Percentiles rank a stretch among this genome's conserved stretches.
phyloP scores from a whole-genome alignment of 2,329 filamentous ascomycete genomes.

The Dendryphion nanum region DNA sequence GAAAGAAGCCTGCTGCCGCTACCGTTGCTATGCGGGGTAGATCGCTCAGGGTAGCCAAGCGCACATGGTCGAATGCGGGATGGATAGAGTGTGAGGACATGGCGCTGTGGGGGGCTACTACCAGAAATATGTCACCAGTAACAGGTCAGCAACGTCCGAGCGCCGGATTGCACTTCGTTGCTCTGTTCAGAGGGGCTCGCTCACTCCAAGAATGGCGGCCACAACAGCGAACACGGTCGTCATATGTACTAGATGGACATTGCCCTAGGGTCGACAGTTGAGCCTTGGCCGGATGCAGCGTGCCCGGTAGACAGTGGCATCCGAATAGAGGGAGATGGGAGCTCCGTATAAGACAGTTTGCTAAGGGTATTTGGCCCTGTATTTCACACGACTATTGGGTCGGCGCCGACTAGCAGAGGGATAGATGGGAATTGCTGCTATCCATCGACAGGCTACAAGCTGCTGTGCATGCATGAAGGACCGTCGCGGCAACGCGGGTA shows the following conservation, averaged over 20 bases:
- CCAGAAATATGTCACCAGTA: no score
- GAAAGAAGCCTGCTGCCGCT: conserved; percentile 28
- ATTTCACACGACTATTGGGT: neutral
- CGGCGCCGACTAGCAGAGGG: no score
- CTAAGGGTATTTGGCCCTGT: neutral
- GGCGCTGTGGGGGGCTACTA: no score
- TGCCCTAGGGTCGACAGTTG: neutral
- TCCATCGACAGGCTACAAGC: no score
- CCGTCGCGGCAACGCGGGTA: conserved; percentile 2
- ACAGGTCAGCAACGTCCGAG: no score
- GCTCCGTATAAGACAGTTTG: neutral
- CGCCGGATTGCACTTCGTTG: no score
- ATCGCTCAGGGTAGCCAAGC: conserved; percentile 20
- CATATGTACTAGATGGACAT: neutral
- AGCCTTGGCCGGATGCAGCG: conserved; percentile 1
- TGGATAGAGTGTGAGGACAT: no score
- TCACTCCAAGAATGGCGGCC: neutral
- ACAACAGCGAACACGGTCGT: neutral
- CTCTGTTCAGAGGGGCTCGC: no score
- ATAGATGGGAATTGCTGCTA: no score
- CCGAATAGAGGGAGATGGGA: conserved; percentile 2
- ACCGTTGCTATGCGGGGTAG: conserved; percentile 25
- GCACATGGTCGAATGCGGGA: conserved; percentile 11
- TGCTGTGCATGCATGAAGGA: conserved; percentile 1
- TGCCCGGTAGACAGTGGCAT: neutral